Percentiles rank a stretch among this genome's conserved stretches.
phyloP scores from a whole-genome alignment of 306 rosid genomes.

The Gynostemma pentaphyllum region DNA sequence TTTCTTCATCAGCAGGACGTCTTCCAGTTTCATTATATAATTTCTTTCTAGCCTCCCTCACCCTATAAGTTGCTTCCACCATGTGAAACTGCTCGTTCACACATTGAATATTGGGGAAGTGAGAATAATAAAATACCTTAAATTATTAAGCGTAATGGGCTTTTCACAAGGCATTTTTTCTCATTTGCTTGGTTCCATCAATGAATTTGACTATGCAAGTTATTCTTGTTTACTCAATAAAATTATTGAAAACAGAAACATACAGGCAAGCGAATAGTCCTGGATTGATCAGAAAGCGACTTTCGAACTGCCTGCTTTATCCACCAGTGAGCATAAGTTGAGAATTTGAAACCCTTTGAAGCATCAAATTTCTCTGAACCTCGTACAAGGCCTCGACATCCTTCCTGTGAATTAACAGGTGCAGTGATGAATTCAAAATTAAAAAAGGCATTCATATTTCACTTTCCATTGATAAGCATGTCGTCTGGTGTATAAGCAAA shows the following conservation, averaged over 20 bases:
- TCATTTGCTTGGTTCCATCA: background rate
- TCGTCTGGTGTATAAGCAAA: background rate
- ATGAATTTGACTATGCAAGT: conserved; percentile 7
- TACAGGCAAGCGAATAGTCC: conserved; percentile 92
- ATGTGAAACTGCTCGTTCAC: conserved; percentile 61
- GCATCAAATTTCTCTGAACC: conserved; percentile 93
- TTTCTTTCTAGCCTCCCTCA: conserved; percentile 79
- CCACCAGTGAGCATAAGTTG: conserved; percentile 99
- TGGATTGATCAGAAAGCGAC: conserved; percentile 77
- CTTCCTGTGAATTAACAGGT: conserved; percentile 47
- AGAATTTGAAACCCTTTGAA: conserved; percentile 93
- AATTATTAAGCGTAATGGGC: background rate
- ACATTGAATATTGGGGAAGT: background rate
- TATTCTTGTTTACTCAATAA: background rate
- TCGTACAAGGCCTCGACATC: conserved; percentile 90
- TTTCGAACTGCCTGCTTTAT: conserved; percentile 87
- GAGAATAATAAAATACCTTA: background rate
- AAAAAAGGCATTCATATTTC: background rate
- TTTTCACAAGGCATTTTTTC: background rate
- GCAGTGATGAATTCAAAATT: background rate
- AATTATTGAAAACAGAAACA: conserved; percentile 15
- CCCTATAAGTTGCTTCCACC: conserved; percentile 92
- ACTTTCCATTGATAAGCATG: background rate
- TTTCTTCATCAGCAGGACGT: conserved; percentile 65
- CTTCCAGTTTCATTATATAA: conserved; percentile 65